Conservation (phyloP, 1,284 basidiomycete species). For the Boletus nobilissimus region DNA sequence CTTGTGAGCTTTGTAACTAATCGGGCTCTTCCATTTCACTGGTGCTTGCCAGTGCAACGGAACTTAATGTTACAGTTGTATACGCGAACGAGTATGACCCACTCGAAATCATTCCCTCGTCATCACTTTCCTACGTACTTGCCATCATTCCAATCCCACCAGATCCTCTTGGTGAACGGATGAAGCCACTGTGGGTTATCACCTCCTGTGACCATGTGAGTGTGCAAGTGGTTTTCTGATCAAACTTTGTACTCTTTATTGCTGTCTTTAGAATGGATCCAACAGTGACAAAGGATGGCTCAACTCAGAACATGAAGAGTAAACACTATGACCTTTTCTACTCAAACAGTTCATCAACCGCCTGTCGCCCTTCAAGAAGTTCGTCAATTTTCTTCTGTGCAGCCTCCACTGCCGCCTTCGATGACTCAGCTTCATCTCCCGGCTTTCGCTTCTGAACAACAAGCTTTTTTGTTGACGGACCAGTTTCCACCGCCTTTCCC, state of each 20-base stretch:
- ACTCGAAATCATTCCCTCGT: neutral
- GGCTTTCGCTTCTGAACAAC: neutral
- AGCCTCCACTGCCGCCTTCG: neutral
- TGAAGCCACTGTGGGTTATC: neutral
- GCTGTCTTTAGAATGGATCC: neutral
- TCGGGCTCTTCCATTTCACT: no score
- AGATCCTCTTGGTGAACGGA: neutral
- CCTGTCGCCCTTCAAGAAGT: neutral
- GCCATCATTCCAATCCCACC: neutral
- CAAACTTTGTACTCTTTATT: no score
- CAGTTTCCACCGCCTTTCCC: neutral
- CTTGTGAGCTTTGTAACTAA: neutral
- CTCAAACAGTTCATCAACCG: neutral
- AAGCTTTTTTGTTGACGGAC: neutral
- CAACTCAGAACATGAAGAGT: neutral
- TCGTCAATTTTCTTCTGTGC: neutral
- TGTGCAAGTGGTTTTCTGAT: neutral
- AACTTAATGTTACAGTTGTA: neutral
- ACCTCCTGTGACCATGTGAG: neutral
- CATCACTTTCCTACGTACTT: neutral
- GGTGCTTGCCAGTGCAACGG: neutral
- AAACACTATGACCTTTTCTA: neutral
- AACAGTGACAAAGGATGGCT: neutral
- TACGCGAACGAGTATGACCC: neutral
- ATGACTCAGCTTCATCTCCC: neutral